A percentile compares a stretch with the other conserved stretches of the same genome.
Evolutionary conservation across 2,329 filamentous ascomycete species (phyloP).

Genomic region (Emmonsiellopsis sp.): DNA sequence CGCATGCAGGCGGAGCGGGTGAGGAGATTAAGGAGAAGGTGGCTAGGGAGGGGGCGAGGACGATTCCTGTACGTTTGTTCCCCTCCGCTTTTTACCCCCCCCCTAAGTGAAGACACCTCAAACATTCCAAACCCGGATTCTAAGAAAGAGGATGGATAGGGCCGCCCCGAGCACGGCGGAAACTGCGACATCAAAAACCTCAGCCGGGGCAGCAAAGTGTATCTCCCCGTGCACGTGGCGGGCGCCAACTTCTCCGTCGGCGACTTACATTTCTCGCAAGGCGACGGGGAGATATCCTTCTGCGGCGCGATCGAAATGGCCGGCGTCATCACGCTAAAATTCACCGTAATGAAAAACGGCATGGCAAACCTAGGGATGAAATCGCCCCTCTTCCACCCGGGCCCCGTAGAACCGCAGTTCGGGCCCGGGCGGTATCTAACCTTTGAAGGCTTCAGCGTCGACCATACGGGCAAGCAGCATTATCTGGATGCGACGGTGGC

Average conservation of each 20-base stretch:
- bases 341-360: slow-evolving; percentile 76
- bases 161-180: slow-evolving; percentile 76
- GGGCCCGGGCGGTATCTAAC: slow-evolving; percentile 72
- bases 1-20: slow-evolving; percentile 58
- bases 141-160: slow-evolving; percentile 19
- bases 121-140: neutral
- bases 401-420: slow-evolving; percentile 81
- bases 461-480: slow-evolving; percentile 80
- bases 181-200: slow-evolving; percentile 91
- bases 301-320: slow-evolving; percentile 92
- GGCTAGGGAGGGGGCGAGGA: slow-evolving; percentile 69
- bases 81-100: neutral
- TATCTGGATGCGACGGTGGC: slow-evolving; percentile 80
- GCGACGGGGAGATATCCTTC: slow-evolving; percentile 84
- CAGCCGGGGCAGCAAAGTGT: slow-evolving; percentile 69
- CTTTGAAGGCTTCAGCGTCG: slow-evolving; percentile 85
- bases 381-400: slow-evolving; percentile 74
- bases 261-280: slow-evolving; percentile 78
- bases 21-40: slow-evolving; percentile 55
- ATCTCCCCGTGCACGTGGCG: slow-evolving; percentile 74
- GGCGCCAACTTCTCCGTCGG: slow-evolving; percentile 88
- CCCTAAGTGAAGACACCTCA: neutral
- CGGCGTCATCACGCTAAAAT: slow-evolving; percentile 81
- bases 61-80: slow-evolving; percentile 53
- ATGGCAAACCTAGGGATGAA: slow-evolving; percentile 66